Evolutionary conservation across 768 basidiomycete species (phyloP).

Genomic region (Podaxis carcinomalis): DNA sequence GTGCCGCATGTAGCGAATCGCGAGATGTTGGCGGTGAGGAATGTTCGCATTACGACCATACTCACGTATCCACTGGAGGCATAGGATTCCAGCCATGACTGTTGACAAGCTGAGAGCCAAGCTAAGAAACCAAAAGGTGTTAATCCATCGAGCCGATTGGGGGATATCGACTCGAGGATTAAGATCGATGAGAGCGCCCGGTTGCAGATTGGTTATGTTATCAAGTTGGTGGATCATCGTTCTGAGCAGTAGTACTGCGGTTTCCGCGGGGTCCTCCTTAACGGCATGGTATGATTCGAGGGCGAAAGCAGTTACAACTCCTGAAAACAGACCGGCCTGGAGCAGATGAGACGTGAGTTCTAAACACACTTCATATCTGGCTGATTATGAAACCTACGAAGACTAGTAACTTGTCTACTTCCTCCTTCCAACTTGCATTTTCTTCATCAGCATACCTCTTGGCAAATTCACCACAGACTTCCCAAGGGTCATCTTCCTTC

Average conservation of each 20-base stretch:
- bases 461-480: neutral
- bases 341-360: neutral
- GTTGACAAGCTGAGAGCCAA: conserved; percentile 14
- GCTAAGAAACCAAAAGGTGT: conserved; percentile 15
- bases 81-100: conserved; percentile 15
- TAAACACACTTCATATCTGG: neutral
- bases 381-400: neutral
- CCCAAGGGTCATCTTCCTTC: conserved; percentile 8
- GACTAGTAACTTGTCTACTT: conserved; percentile 10
- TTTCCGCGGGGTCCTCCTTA: neutral
- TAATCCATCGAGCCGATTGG: conserved; percentile 4
- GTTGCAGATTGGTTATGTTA: neutral
- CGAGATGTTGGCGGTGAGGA: conserved; percentile 1
- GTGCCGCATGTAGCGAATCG: conserved; percentile 14
- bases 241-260: neutral
- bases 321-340: neutral
- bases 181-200: neutral
- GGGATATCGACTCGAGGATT: neutral
- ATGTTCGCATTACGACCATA: conserved; percentile 13
- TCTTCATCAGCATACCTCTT: conserved; percentile 3
- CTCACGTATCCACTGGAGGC: conserved; percentile 19
- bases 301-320: neutral
- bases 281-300: neutral
- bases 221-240: neutral
- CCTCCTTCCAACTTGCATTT: conserved; percentile 8